Conservation (phyloP, 257 asterid species). For the Coffea eugenioides region DNA sequence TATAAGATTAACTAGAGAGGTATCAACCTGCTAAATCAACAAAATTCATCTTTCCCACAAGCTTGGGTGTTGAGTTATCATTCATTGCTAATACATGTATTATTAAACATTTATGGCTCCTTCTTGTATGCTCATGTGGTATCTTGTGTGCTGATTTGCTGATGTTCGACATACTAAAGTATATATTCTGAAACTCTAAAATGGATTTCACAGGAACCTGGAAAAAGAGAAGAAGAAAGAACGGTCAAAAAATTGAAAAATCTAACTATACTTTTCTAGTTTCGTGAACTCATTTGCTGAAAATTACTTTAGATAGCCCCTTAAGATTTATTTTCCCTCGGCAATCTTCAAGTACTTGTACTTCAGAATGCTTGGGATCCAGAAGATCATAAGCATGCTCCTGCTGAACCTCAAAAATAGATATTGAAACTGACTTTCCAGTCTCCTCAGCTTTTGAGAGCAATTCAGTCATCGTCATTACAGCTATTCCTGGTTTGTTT, state of each 20-base stretch:
- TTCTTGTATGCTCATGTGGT: slow-evolving; percentile 37
- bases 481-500: slow-evolving; percentile 69
- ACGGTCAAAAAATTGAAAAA: slow-evolving; percentile 4
- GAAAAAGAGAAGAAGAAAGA: slow-evolving; percentile 12
- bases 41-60: slow-evolving; percentile 60
- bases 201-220: slow-evolving; percentile 58
- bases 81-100: slow-evolving; percentile 47
- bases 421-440: slow-evolving; percentile 44
- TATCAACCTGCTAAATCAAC: slow-evolving; percentile 82
- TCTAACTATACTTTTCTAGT: neutral
- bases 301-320: slow-evolving; percentile 77
- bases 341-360: slow-evolving; percentile 67
- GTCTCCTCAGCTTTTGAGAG: slow-evolving; percentile 47
- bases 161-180: slow-evolving; percentile 26
- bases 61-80: slow-evolving; percentile 34
- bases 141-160: slow-evolving; percentile 35
- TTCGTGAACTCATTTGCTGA: neutral
- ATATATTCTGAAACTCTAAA: slow-evolving; percentile 43
- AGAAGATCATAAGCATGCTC: slow-evolving; percentile 69
- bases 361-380: slow-evolving; percentile 48
- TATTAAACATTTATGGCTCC: slow-evolving; percentile 65
- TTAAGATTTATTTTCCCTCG: slow-evolving; percentile 68
- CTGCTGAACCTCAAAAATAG: slow-evolving; percentile 62
- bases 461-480: slow-evolving; percentile 63
- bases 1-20: neutral